Evolutionary conservation across 1,139 yeast species (phyloP).

Genomic region (Suhomyces terraborum): DNA sequence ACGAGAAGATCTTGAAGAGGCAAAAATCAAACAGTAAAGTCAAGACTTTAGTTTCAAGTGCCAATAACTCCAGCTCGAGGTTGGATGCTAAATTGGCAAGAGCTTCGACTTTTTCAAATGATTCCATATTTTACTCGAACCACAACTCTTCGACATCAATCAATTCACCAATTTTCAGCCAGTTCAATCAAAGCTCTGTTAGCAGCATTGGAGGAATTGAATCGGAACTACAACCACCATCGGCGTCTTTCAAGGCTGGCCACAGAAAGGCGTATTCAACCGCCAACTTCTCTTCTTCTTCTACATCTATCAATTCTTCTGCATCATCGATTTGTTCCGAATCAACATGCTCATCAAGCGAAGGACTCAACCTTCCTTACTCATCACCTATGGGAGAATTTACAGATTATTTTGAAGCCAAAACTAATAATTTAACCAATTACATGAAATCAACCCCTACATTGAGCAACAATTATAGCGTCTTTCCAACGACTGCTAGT

Average conservation of each 20-base stretch:
- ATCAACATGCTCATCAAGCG: slow-evolving; percentile 30
- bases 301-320: slow-evolving; percentile 29
- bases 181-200: slow-evolving; percentile 10
- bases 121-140: slow-evolving; percentile 23
- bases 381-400: slow-evolving; percentile 29
- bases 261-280: slow-evolving; percentile 27
- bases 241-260: slow-evolving; percentile 31
- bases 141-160: slow-evolving; percentile 13
- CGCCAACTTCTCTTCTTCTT: slow-evolving; percentile 23
- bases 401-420: slow-evolving; percentile 23
- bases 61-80: slow-evolving; percentile 8
- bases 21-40: slow-evolving; percentile 31
- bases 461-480: slow-evolving; percentile 4
- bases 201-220: slow-evolving; percentile 15
- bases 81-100: slow-evolving; percentile 20
- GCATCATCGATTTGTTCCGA: slow-evolving; percentile 32
- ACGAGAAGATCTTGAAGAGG: slow-evolving; percentile 39
- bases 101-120: slow-evolving; percentile 28
- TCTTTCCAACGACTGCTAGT: slow-evolving; percentile 13
- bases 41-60: slow-evolving; percentile 6
- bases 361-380: slow-evolving; percentile 30
- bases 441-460: slow-evolving; percentile 10
- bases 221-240: slow-evolving; percentile 38
- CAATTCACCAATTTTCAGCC: slow-evolving; percentile 14
- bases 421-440: slow-evolving; percentile 10